Conservation (phyloP, 2,329 filamentous ascomycete species). For the Mollisiaceae sp. region DNA sequence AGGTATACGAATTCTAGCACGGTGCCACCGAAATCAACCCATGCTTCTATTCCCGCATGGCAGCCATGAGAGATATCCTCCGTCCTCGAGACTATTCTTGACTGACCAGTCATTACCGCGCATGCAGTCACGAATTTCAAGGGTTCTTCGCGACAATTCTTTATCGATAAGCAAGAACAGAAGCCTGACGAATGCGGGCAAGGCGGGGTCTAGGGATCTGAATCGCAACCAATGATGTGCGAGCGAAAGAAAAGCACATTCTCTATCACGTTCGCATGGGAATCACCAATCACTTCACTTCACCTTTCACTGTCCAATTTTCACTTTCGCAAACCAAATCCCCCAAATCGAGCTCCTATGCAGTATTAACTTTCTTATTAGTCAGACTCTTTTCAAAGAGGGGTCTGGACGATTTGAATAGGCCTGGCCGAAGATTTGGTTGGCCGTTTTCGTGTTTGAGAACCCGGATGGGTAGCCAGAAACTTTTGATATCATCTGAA, state of each 20-base stretch:
- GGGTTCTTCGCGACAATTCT: not conserved
- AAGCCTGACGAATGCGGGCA: not conserved
- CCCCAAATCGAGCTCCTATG: not conserved
- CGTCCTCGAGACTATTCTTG: not conserved
- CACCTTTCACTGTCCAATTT: not conserved
- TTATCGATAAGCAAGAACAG: slow-evolving; percentile 5
- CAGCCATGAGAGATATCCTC: not conserved
- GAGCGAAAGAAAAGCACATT: slow-evolving; percentile 7
- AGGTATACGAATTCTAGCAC: not conserved
- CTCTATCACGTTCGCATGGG: slow-evolving; percentile 2
- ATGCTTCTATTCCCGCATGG: not conserved
- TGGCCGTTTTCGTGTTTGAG: slow-evolving; percentile 4
- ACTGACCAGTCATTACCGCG: not conserved
- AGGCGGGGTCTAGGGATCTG: not conserved
- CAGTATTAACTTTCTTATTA: not conserved
- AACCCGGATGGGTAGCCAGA: slow-evolving; percentile 23
- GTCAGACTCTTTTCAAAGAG: not conserved
- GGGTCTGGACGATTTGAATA: not conserved
- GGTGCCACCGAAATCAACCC: not conserved
- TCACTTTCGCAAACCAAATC: not conserved
- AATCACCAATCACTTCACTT: slow-evolving; percentile 1
- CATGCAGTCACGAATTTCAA: not conserved
- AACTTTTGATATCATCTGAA: slow-evolving; percentile 19
- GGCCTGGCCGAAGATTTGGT: not conserved
- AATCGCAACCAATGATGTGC: not conserved